Conservation (phyloP, 345 rosid species). For the Euphorbia peplus region DNA sequence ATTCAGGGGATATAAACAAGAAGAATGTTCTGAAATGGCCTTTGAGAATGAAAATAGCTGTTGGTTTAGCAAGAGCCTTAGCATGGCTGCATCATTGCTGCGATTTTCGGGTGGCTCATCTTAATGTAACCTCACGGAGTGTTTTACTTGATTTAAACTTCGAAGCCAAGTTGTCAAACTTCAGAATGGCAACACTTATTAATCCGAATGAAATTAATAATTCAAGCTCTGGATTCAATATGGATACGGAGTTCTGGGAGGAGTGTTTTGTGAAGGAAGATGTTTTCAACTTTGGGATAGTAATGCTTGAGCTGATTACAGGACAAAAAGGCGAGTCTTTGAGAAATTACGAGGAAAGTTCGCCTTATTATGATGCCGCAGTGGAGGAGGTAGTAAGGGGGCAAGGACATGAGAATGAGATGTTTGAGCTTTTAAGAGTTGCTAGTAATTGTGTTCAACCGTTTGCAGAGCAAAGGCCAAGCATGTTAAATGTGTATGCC, state of each 20-base stretch:
- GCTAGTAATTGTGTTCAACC: too few species aligned
- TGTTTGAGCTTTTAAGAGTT: too few species aligned
- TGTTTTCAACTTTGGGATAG: constrained; percentile 21
- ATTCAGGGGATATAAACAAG: background rate
- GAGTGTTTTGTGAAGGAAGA: constrained; percentile 19
- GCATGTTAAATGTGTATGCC: too few species aligned
- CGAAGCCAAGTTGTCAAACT: too few species aligned
- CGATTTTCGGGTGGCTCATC: constrained; percentile 13
- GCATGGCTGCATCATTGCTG: constrained; percentile 30
- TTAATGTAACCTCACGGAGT: constrained; percentile 16
- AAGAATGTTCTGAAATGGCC: constrained; percentile 1
- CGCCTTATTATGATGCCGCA: too few species aligned
- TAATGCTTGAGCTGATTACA: constrained; percentile 26
- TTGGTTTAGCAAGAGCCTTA: constrained; percentile 25
- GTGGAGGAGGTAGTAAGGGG: background rate
- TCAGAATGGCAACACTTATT: constrained; percentile 5
- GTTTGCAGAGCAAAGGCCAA: too few species aligned
- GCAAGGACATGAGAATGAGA: background rate
- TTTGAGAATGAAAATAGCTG: constrained; percentile 24
- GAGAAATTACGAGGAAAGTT: too few species aligned
- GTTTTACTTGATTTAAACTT: constrained; percentile 29
- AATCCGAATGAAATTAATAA: background rate
- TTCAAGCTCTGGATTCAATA: background rate
- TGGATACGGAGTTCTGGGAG: constrained; percentile 16
- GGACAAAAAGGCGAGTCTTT: background rate